These are phyloP conservation scores for Tulasnella sp. DNA, from an alignment of 768 basidiomycete species.

Conservation along the genomic window DNA sequence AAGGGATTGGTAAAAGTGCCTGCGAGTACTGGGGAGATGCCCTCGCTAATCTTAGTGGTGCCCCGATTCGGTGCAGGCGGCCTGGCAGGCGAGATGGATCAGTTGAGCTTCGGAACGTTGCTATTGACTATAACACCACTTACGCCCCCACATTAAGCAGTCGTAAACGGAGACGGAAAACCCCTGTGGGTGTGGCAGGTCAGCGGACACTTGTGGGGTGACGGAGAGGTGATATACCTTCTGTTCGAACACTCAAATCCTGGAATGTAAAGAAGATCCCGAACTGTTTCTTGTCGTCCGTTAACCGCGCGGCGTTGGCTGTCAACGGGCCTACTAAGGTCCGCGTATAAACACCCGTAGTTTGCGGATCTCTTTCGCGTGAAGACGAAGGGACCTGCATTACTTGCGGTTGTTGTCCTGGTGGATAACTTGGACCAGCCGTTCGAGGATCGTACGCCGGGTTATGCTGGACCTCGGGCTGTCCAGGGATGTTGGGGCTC, in stretches of 20 bases:
- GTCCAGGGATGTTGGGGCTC: not conserved
- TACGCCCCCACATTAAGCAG: conserved; percentile 87
- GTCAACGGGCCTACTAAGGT: conserved; percentile 74
- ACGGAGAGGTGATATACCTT: conserved; percentile 40
- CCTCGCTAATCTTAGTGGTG: conserved; percentile 42
- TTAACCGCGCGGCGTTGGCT: conserved; percentile 70
- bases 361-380: not conserved
- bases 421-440: not conserved
- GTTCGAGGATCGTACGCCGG: not conserved
- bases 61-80: conserved; percentile 63
- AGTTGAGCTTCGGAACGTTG: not conserved
- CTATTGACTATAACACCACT: conserved; percentile 30
- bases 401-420: conserved; percentile 3
- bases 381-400: not conserved
- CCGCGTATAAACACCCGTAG: conserved; percentile 11
- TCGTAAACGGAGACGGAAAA: conserved; percentile 73
- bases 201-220: not conserved
- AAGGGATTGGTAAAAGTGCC: conserved; percentile 76
- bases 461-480: too few relatives aligned
- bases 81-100: conserved; percentile 27
- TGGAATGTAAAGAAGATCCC: conserved; percentile 95
- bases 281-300: conserved; percentile 71
- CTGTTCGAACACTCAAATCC: conserved; percentile 85
- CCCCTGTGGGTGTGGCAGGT: conserved; percentile 38
- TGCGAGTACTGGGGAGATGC: conserved; percentile 64